Evolutionary conservation across 805 yeast genomes (phyloP), one percentile per base, ranked within the genome.

Genomic region (Suhomyces xylopsoci): DNA sequence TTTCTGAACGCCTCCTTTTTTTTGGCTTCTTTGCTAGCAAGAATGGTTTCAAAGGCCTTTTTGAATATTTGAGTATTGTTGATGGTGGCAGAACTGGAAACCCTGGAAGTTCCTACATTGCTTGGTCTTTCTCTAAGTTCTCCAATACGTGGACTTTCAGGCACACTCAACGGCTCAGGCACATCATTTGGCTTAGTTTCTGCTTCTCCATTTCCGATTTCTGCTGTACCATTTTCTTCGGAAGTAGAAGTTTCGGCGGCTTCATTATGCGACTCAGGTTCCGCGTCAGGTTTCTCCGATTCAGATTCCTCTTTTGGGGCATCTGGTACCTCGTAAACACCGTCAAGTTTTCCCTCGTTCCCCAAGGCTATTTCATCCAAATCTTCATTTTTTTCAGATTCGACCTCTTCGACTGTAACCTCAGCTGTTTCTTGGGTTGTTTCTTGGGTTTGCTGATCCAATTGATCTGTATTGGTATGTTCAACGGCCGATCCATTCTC

Each of bases 21-120:
- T 59, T 79, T 81, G 46, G 84, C 82, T 43, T 87, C 94, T 61
- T 85, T 87, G 54, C 81, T 78, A 32, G 66, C 74, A 41, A 81
- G 65, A 56, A 88, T 83, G 14, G 72, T 60, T 53, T 84, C 83
- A 56, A 88, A 78, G 2, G 90, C 82, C 50, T 78, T 77, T 57
- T 78, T 81, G 58, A 87, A 62, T 9, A 61, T 55, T 42, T 60
- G 58, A 30, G 58, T 47, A 54, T 67, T 63, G 51, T 66, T 65
- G 30, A 63, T 58, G 17, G 55, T 56, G 25, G 60, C 65, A 12
- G 34, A 36, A 14, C 20, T 44, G 20, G 51, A 50, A 20, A 22
- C 44, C n/a, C 46, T 42, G 6, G 45, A 41, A 10, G 45, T 19
- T 41, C 45, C 25, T 3, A 5, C 22, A 5, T 20, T 42, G 8